phyloP scores from a whole-genome alignment of 2,329 filamentous ascomycete species.

The Fusarium transvaalense region DNA sequence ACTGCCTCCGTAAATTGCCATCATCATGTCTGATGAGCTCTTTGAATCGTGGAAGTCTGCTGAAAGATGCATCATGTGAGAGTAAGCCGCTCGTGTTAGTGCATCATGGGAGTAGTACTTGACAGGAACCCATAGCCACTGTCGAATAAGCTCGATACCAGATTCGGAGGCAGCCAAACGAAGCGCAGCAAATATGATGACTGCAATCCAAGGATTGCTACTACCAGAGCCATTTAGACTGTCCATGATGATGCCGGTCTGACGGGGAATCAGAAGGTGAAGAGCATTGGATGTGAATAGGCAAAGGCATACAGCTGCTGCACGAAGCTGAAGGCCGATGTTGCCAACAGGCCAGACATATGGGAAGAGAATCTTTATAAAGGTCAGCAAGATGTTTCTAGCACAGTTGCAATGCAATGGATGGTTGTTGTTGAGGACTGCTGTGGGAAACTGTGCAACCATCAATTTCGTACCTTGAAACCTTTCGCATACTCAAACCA shows the following conservation, averaged over 20 bases:
- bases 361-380: slow-evolving; percentile 74
- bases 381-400: background rate
- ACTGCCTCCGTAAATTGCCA: slow-evolving; percentile 67
- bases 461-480: slow-evolving; percentile 65
- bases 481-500: slow-evolving; percentile 83
- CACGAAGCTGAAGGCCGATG: slow-evolving; percentile 74
- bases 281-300: slow-evolving; percentile 78
- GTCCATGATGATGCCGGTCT: slow-evolving; percentile 83
- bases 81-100: slow-evolving; percentile 67
- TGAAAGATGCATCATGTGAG: slow-evolving; percentile 70
- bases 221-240: slow-evolving; percentile 67
- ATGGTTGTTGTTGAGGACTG: background rate
- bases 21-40: slow-evolving; percentile 69
- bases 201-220: slow-evolving; percentile 65
- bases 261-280: slow-evolving; percentile 82
- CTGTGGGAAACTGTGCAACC: background rate
- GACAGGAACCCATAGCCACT: slow-evolving; percentile 70
- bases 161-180: slow-evolving; percentile 67
- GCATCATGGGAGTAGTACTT: slow-evolving; percentile 68
- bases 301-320: slow-evolving; percentile 74
- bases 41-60: slow-evolving; percentile 73
- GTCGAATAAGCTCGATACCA: slow-evolving; percentile 65
- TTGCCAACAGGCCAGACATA: slow-evolving; percentile 82
- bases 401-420: background rate
- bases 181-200: slow-evolving; percentile 64